phyloP scores from a whole-genome alignment of 805 yeast species.

The Barnettozyma siamensis region DNA sequence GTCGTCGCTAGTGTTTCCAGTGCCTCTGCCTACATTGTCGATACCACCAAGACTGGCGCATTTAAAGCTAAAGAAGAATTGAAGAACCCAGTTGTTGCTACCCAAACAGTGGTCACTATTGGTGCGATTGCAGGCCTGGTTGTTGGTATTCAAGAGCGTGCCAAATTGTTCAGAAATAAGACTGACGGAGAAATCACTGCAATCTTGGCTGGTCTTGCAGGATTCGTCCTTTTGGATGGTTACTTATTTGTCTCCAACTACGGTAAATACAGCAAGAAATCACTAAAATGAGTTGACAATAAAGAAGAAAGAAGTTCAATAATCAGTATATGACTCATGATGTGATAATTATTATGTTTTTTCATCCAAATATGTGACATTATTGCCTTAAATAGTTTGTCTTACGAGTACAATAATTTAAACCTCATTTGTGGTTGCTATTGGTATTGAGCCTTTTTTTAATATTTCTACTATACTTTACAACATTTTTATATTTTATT shows the following conservation, averaged over 20 bases:
- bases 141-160: constrained; percentile 45
- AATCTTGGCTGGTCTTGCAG: constrained; percentile 48
- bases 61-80: constrained; percentile 35
- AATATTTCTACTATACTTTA: too few relatives aligned
- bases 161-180: constrained; percentile 37
- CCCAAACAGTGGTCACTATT: constrained; percentile 45
- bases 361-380: too few relatives aligned
- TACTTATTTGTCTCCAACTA: constrained; percentile 48
- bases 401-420: too few relatives aligned
- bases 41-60: constrained; percentile 19
- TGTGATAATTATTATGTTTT: too few relatives aligned
- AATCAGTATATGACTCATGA: neutral
- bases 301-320: too few relatives aligned
- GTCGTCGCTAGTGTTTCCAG: constrained; percentile 10
- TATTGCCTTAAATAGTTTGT: too few relatives aligned
- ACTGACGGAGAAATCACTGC: constrained; percentile 42
- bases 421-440: too few relatives aligned
- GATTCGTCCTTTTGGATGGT: constrained; percentile 50
- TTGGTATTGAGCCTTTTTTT: neutral
- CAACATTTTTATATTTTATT: too few relatives aligned
- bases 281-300: constrained; percentile 4
- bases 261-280: constrained; percentile 44
- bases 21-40: constrained; percentile 18
- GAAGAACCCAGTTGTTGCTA: constrained; percentile 56
- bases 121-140: constrained; percentile 44